Evolutionary conservation across 495 filamentous ascomycete species (phyloP).

Genomic region (Aspergillus saccharolyticus): DNA sequence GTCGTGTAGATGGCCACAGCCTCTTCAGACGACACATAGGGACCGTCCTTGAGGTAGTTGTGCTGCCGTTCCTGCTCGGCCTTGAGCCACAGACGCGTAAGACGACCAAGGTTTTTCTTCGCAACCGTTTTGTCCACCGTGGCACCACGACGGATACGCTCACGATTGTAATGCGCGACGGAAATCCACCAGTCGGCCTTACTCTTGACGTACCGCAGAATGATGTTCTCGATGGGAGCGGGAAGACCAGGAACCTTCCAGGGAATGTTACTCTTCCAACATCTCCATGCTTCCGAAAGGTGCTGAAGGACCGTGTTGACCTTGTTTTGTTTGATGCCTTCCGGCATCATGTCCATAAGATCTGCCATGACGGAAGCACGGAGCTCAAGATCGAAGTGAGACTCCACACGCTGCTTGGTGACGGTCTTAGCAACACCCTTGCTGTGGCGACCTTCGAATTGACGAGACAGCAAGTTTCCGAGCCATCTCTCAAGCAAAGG

Average conservation of each 20-base stretch:
- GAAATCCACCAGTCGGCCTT: conserved; percentile 99
- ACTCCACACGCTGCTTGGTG: conserved; percentile 98
- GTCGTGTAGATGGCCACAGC: conserved; percentile 98
- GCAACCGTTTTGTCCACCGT: conserved; percentile 99
- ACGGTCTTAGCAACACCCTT: conserved; percentile 99
- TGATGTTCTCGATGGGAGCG: conserved; percentile 97
- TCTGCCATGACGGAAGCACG: conserved; percentile 98
- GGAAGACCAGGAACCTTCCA: conserved; percentile 98
- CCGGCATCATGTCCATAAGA: conserved; percentile 99
- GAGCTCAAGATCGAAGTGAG: conserved; percentile 96
- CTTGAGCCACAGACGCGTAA: conserved; percentile 96
- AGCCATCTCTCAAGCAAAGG: conserved; percentile 96
- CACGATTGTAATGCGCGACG: conserved; percentile 96
- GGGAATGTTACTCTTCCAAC: conserved; percentile 99
- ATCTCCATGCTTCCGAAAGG: conserved; percentile 95
- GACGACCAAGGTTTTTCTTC: conserved; percentile 96
- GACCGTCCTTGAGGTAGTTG: conserved; percentile 99
- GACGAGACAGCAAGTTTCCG: conserved; percentile 90
- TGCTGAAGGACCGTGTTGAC: conserved; percentile 98
- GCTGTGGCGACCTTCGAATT: conserved; percentile 98
- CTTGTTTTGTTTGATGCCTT: conserved; percentile 99
- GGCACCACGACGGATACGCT: conserved; percentile 90
- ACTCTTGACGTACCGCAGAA: conserved; percentile 95
- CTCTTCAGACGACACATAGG: conserved; percentile 97
- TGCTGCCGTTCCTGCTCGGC: conserved; percentile 98